Evolutionary conservation across 2,329 filamentous ascomycete genomes (phyloP).

Genomic region (Aspergillus fijiensis): DNA sequence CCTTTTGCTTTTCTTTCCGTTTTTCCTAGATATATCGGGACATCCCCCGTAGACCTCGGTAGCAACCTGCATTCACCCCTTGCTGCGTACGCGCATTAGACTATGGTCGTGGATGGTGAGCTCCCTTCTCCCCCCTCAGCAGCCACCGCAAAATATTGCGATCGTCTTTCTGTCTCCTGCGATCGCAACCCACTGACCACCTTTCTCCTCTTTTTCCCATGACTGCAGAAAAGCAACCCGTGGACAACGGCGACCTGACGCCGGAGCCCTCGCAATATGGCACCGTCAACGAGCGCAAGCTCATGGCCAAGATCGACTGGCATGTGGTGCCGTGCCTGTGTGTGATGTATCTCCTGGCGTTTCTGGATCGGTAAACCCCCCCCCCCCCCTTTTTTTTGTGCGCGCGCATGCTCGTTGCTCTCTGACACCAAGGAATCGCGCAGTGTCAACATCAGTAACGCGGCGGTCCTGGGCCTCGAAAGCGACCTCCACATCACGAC

Average conservation of each 20-base stretch:
- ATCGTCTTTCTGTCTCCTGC: background rate
- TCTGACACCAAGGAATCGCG: background rate
- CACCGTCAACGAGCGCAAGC: slow-evolving; percentile 51
- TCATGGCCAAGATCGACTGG: slow-evolving; percentile 67
- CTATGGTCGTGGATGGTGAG: slow-evolving; percentile 4
- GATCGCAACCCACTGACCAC: background rate
- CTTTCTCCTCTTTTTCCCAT: background rate
- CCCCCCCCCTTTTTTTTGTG: too few species aligned
- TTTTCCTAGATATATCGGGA: too few species aligned
- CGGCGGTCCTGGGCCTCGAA: slow-evolving; percentile 63
- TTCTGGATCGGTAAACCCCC: slow-evolving; percentile 50
- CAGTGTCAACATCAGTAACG: slow-evolving; percentile 74
- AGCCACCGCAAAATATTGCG: background rate
- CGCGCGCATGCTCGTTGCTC: background rate
- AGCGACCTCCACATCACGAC: slow-evolving; percentile 57
- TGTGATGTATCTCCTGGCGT: slow-evolving; percentile 67
- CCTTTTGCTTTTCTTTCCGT: too few species aligned
- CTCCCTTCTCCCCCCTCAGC: background rate
- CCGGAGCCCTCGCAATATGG: background rate
- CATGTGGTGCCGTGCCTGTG: slow-evolving; percentile 68
- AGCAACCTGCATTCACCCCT: background rate
- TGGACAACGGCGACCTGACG: slow-evolving; percentile 7
- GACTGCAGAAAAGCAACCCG: slow-evolving; percentile 3
- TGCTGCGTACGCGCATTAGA: slow-evolving; percentile 1
- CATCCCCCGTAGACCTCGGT: background rate